Conservation (phyloP, 768 basidiomycete genomes). For the Ephemerocybe angulata region DNA sequence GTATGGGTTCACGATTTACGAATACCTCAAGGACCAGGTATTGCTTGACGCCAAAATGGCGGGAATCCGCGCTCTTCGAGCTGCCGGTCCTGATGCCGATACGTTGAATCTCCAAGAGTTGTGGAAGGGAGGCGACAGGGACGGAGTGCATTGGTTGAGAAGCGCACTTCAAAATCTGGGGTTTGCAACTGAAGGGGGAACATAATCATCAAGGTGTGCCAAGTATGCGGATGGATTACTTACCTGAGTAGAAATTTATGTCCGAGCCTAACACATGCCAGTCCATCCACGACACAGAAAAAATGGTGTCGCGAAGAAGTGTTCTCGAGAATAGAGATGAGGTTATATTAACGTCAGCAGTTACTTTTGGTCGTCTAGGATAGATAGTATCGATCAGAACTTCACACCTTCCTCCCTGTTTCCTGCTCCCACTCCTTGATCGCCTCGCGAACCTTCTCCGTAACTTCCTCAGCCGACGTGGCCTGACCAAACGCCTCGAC, state of each 20-base stretch:
- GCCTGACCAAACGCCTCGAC: conserved; percentile 96
- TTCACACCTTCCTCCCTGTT: conserved; percentile 32
- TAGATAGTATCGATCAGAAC: background rate
- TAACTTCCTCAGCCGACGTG: conserved; percentile 64
- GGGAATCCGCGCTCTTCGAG: conserved; percentile 20
- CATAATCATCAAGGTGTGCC: too few species aligned
- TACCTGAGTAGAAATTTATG: too few species aligned
- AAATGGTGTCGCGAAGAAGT: too few species aligned
- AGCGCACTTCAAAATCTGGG: too few species aligned
- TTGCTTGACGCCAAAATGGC: conserved; percentile 16
- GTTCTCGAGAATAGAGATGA: background rate
- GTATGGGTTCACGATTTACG: conserved; percentile 22
- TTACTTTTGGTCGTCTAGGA: background rate
- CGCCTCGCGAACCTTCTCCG: conserved; percentile 53
- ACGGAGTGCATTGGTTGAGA: too few species aligned
- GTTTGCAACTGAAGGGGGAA: too few species aligned
- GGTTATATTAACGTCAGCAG: background rate
- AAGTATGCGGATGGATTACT: too few species aligned
- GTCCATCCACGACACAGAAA: too few species aligned
- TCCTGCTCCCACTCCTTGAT: conserved; percentile 41
- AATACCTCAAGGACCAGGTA: conserved; percentile 16
- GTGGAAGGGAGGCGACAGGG: too few species aligned
- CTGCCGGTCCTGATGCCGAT: background rate
- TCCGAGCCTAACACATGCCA: too few species aligned
- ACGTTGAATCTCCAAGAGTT: too few species aligned